Base-by-base conservation (phyloP, 2,329 filamentous ascomycete species). In the Claviceps paspali region DNA sequence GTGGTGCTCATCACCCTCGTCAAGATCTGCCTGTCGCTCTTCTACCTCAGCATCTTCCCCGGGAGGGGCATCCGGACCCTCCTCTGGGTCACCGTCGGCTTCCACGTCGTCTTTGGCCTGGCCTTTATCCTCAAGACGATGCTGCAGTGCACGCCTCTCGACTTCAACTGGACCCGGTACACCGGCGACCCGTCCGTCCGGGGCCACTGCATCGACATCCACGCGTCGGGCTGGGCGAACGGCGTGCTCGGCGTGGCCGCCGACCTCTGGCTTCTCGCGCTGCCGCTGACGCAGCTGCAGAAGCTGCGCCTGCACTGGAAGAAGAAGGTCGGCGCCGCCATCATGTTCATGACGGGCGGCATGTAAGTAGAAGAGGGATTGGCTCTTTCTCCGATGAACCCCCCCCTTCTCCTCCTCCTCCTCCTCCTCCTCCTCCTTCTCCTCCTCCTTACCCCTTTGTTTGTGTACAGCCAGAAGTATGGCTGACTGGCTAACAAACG, bases 41-140 rank as follows among this genome's bases (percentile, higher is more conserved):
- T 70, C 49, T 68, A 68, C 45, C 52, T 64, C 22, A 59, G 61
- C 33, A 62, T 70, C 38, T 70, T 70, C 40, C 61, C 61, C 0
- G 43, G 47, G 1, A 43, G 29, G 2, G 38, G 33, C 6, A 53
- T 65, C 21, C 53, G 54, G 14, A 49, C 48, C n/a, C 24, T 60
- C 11, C 48, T 64, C 12, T 55, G 52, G 46, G 52, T 35, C 33
- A 60, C 60, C 1, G 42, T 64, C 21, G 47, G 41, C 14, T 50
- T 63, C 41, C 54, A 56, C 40, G 36, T 51, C 10, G n/a, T 54
- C 1, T 59, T 52, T 39, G 58, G 59, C 8, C 5, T 59, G 18
- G 42, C 48, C 6, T 67, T 65, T 35, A 41, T 58, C 17, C 36
- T 64, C 4, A 47, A 57, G 12, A 57, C 51, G 15, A 44, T 64